Percentiles rank a stretch among this genome's conserved stretches.
These are phyloP conservation scores for Corymbia maculata DNA, from an alignment of 345 rosid species.

Conservation along the genomic window DNA sequence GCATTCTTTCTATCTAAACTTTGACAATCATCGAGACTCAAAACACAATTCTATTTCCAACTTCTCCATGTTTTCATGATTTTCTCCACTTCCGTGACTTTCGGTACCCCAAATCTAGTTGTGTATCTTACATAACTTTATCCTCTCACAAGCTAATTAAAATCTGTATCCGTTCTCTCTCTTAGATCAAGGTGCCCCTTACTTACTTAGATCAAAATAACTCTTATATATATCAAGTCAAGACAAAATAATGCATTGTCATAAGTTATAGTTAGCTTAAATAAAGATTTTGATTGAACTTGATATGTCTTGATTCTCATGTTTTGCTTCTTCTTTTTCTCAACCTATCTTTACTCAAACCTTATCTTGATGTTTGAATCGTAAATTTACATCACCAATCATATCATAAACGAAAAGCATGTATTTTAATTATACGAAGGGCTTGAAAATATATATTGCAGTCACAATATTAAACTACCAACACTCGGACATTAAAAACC, in stretches of 20 bases:
- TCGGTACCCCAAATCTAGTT: too few species aligned
- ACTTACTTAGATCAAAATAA: not conserved
- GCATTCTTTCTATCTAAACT: not conserved
- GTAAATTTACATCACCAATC: not conserved
- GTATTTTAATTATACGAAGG: not conserved
- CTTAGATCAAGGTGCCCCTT: not conserved
- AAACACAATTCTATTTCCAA: not conserved
- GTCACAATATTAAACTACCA: not conserved
- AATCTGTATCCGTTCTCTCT: too few species aligned
- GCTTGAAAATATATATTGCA: not conserved
- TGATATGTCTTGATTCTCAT: not conserved
- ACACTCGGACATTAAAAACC: not conserved
- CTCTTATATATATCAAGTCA: too few species aligned
- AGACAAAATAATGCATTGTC: not conserved
- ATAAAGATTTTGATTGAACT: too few species aligned
- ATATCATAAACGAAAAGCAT: not conserved
- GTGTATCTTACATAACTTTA: too few species aligned
- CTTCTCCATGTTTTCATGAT: too few species aligned
- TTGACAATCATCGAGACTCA: not conserved
- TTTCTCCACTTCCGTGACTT: too few species aligned
- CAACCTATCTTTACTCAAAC: not conserved
- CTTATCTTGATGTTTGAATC: not conserved
- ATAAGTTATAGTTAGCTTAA: not conserved
- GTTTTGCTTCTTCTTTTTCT: not conserved
- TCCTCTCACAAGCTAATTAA: too few species aligned